Conservation (phyloP, 2,329 filamentous ascomycete species). For the Didymella segeticola region DNA sequence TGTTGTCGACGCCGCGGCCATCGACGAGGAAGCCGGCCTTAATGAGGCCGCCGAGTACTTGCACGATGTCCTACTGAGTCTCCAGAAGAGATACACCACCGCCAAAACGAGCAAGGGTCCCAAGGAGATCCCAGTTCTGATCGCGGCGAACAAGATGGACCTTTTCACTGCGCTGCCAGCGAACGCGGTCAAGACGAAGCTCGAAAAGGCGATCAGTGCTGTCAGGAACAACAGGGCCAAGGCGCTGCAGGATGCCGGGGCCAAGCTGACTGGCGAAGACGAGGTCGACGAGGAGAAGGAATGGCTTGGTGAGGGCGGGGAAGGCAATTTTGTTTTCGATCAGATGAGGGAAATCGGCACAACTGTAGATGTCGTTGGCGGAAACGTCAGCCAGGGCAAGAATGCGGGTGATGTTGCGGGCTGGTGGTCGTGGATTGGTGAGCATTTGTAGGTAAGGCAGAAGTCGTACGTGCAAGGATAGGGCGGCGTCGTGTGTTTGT, state of each 20-base stretch:
- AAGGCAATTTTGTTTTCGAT: constrained; percentile 77
- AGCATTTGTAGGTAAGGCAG: constrained; percentile 64
- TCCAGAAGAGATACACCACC: constrained; percentile 75
- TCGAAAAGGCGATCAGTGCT: constrained; percentile 82
- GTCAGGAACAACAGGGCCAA: constrained; percentile 77
- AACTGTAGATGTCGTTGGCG: constrained; percentile 77
- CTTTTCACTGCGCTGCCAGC: constrained; percentile 91
- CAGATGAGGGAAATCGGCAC: constrained; percentile 86
- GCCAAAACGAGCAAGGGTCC: constrained; percentile 64
- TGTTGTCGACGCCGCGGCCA: constrained; percentile 78
- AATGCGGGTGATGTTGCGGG: constrained; percentile 75
- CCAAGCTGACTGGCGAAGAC: constrained; percentile 63
- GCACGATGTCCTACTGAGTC: constrained; percentile 81
- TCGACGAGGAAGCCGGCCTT: constrained; percentile 57
- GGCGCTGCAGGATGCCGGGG: constrained; percentile 81
- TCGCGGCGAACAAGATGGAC: constrained; percentile 95
- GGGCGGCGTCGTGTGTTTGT: not conserved
- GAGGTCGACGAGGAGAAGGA: constrained; percentile 71
- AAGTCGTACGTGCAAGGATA: no score
- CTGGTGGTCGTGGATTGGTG: constrained; percentile 92
- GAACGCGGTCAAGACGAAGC: constrained; percentile 71
- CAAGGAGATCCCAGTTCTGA: constrained; percentile 72
- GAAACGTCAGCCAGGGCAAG: constrained; percentile 65
- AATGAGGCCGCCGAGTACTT: constrained; percentile 81
- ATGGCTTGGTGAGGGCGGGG: constrained; percentile 82